A percentile compares a stretch with the other conserved stretches of the same genome.
phyloP scores from a whole-genome alignment of 2,329 filamentous ascomycete genomes.

The Diaporthe helianthi region DNA sequence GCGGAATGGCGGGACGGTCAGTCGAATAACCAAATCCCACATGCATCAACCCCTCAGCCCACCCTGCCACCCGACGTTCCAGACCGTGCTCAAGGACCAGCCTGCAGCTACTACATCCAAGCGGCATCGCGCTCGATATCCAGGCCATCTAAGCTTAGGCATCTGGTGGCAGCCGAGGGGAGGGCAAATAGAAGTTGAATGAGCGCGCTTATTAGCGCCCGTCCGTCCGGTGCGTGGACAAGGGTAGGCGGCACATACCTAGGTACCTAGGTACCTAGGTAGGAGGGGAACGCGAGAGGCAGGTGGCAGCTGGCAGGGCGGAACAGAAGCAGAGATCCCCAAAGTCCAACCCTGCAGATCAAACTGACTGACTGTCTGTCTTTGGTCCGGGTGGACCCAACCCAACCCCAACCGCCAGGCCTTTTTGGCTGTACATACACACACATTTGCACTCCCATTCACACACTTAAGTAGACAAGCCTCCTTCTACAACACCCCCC shows the following conservation, averaged over 20 bases:
- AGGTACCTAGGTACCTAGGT: too few relatives aligned
- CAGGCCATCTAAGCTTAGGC: constrained; percentile 4
- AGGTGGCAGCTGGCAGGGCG: constrained; percentile 10
- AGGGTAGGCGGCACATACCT: background rate
- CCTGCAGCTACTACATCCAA: constrained; percentile 15
- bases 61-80: constrained; percentile 10
- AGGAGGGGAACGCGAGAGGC: background rate
- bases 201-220: constrained; percentile 14
- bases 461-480: too few relatives aligned
- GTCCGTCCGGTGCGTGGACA: background rate
- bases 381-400: constrained; percentile 21
- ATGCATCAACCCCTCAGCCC: too few relatives aligned
- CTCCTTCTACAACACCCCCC: background rate
- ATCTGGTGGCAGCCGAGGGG: background rate
- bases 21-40: background rate
- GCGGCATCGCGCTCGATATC: constrained; percentile 11
- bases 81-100: constrained; percentile 10
- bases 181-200: constrained; percentile 2
- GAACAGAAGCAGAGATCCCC: constrained; percentile 12
- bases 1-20: too few relatives aligned
- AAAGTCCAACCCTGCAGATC: constrained; percentile 25
- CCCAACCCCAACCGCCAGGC: constrained; percentile 11
- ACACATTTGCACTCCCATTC: background rate
- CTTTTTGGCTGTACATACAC: background rate
- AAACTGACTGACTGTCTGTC: constrained; percentile 3